Conservation (phyloP, 768 basidiomycete genomes). For the Lanmaoa pseudosensibilis region DNA sequence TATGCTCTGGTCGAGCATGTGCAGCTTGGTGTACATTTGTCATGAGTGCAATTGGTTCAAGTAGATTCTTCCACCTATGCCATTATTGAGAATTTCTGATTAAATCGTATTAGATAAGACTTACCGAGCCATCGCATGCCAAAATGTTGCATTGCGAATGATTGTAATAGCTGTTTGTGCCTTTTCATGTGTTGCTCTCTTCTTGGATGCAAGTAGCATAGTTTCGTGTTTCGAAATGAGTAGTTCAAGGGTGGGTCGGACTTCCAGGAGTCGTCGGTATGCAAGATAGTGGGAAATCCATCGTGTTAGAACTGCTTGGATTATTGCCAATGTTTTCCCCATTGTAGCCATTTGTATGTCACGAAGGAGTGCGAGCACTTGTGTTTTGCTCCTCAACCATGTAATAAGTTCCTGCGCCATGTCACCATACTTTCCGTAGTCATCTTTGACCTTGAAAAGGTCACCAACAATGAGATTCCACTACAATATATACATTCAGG, state of each 20-base stretch:
- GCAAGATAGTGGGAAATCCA: background rate
- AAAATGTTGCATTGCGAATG: background rate
- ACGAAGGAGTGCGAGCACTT: conserved; percentile 30
- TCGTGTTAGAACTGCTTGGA: background rate
- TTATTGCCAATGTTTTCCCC: background rate
- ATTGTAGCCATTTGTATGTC: conserved; percentile 19
- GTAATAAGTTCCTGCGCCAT: conserved; percentile 37
- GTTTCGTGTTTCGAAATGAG: no score
- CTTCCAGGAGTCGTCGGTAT: background rate
- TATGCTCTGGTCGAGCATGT: background rate
- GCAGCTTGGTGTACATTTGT: background rate
- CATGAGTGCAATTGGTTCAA: background rate
- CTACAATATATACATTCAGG: conserved; percentile 11
- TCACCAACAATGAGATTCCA: conserved; percentile 42
- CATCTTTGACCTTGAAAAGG: conserved; percentile 33
- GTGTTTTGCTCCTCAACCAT: conserved; percentile 39
- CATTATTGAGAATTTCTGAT: no score
- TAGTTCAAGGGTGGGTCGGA: background rate
- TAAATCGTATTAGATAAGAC: no score
- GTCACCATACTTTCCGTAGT: conserved; percentile 21
- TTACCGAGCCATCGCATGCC: background rate
- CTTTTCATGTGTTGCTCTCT: background rate
- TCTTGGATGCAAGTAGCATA: background rate
- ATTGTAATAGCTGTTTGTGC: background rate
- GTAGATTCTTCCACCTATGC: background rate